Base-by-base conservation (phyloP, 75 land plant species). In the Cunninghamia lanceolata region DNA sequence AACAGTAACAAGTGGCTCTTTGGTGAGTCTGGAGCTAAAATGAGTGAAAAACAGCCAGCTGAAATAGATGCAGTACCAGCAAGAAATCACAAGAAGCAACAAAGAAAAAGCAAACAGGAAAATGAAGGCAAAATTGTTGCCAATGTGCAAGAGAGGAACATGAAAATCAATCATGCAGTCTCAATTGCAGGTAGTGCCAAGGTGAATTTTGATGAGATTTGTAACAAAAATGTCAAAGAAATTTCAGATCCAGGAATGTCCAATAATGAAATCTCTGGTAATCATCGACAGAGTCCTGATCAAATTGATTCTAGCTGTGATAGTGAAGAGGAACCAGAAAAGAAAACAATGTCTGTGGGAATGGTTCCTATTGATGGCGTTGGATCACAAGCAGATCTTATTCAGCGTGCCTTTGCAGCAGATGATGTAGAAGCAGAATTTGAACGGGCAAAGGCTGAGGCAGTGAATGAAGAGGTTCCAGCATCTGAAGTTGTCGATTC, bases 381-480 rank as follows among this genome's bases (percentile, higher is more conserved):
- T 84, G 93, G 91, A 39, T 97, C 99, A 63, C 97, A 96, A 77
- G 75, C 85, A 84, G 98, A 96, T n/a, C 90, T 95, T 34, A 94
- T 98, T 84, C 93, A 87, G 17, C 91, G 82, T 79, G 99, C 99
- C 70, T 98, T 98, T 92, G 99, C 99, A 54, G 96, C 93, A 54
- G 99, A 98, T 93, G 97, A 96, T 93, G 99, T 98, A 75, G 99
- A 96, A 87, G 95, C 90, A 73, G 99, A 95, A 66, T 98, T 98
- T 88, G 91, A 92, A 79, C 91, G 91, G 79, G 87, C 85, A 80
- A 98, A 98, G 85, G 66, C 86, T 52, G 93, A 89, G 46, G 88
- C 89, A 32, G 81, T 96, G 83, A 88, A 95, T 84, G 95, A 91
- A 80, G 99, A 98, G 86, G 91, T 89, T 85, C 99, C 97, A 74